phyloP scores from a whole-genome alignment of 345 rosid species.

The Corchorus olitorius region DNA sequence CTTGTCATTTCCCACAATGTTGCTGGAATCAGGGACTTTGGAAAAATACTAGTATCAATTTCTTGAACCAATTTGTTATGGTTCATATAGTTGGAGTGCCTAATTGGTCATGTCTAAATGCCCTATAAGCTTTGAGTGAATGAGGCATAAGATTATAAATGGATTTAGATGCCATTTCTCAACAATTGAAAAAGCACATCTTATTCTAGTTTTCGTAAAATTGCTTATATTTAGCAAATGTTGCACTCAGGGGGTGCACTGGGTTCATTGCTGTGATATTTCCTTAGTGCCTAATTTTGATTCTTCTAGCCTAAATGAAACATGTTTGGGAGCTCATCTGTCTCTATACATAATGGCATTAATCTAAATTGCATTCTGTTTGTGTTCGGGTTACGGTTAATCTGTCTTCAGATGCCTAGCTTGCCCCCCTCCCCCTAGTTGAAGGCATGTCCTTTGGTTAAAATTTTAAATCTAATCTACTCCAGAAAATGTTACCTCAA shows the following conservation, averaged over 20 bases:
- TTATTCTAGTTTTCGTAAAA: background rate
- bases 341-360: background rate
- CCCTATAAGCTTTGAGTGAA: no score
- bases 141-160: no score
- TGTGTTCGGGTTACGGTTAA: background rate
- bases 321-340: background rate
- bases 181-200: background rate
- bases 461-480: background rate
- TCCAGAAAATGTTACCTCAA: background rate
- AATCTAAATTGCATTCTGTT: background rate
- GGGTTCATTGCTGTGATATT: no score
- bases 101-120: no score
- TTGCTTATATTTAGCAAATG: background rate
- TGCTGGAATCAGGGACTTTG: no score
- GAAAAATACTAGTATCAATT: no score
- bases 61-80: no score
- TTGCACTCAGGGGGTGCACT: background rate
- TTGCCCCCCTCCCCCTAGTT: background rate
- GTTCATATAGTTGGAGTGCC: no score
- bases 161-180: background rate
- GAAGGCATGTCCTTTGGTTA: background rate
- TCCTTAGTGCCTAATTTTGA: background rate
- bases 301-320: background rate
- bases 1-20: no score
- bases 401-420: background rate